A percentile compares a stretch with the other conserved stretches of the same genome.
Evolutionary conservation across 441 rosid species (phyloP).

Genomic region (Arabidopsis lyrata): DNA sequence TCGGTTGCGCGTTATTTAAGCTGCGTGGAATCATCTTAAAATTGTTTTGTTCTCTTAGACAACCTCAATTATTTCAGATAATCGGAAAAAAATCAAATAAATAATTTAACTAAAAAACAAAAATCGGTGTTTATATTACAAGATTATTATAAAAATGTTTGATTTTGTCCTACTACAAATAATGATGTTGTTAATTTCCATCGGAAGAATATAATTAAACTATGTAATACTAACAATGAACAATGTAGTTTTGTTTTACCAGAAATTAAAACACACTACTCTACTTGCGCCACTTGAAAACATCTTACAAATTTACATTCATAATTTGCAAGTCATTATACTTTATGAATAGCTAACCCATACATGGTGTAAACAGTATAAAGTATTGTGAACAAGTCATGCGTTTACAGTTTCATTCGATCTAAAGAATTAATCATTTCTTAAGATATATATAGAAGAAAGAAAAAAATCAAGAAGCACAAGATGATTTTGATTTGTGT

Average conservation of each 20-base stretch:
- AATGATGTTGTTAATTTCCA: too few relatives aligned
- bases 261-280: not conserved
- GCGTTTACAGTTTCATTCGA: not conserved
- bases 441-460: not conserved
- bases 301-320: not conserved
- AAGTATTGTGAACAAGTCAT: not conserved
- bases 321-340: not conserved
- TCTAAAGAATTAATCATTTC: not conserved
- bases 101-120: too few relatives aligned
- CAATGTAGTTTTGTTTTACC: too few relatives aligned
- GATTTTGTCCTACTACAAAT: too few relatives aligned
- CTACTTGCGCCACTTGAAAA: not conserved
- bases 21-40: not conserved
- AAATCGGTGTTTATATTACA: too few relatives aligned
- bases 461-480: not conserved
- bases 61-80: not conserved
- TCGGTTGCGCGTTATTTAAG: not conserved
- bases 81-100: too few relatives aligned
- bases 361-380: not conserved
- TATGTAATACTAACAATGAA: too few relatives aligned
- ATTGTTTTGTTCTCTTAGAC: not conserved
- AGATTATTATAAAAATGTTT: not conserved
- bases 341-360: not conserved
- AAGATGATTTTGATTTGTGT: not conserved
- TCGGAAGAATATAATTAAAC: too few relatives aligned